Evolutionary conservation across 345 rosid genomes (phyloP).

Genomic region (Pistacia atlantica): DNA sequence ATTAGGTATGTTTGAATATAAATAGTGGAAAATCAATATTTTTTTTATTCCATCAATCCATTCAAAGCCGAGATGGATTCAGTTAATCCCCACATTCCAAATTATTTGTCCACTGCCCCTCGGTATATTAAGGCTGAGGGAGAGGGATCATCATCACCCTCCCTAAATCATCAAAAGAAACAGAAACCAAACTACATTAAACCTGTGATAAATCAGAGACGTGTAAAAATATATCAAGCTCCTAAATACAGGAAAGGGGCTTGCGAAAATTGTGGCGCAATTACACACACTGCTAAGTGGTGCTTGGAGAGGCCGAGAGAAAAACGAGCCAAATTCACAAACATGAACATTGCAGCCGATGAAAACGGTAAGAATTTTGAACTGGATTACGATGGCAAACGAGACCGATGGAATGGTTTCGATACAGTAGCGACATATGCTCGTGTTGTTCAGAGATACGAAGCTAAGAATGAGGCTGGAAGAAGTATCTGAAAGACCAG

Average conservation of each 20-base stretch:
- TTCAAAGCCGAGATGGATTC: no score
- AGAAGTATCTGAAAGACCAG: conserved; percentile 64
- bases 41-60: no score
- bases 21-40: no score
- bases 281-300: conserved; percentile 62
- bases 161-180: no score
- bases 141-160: no score
- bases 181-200: no score
- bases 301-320: conserved; percentile 83
- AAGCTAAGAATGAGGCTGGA: conserved; percentile 42
- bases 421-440: conserved; percentile 60
- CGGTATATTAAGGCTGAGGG: no score
- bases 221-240: no score
- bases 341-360: conserved; percentile 74
- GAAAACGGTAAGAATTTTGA: conserved; percentile 75
- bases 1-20: no score
- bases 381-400: conserved; percentile 84
- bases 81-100: no score
- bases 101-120: no score
- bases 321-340: conserved; percentile 65
- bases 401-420: conserved; percentile 84
- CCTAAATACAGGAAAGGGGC: neutral
- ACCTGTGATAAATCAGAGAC: no score
- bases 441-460: conserved; percentile 58
- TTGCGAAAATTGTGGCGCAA: conserved; percentile 65